Evolutionary conservation across 352 stramenopile genomes (phyloP).

Genomic region (Phytopythium helicoides): DNA sequence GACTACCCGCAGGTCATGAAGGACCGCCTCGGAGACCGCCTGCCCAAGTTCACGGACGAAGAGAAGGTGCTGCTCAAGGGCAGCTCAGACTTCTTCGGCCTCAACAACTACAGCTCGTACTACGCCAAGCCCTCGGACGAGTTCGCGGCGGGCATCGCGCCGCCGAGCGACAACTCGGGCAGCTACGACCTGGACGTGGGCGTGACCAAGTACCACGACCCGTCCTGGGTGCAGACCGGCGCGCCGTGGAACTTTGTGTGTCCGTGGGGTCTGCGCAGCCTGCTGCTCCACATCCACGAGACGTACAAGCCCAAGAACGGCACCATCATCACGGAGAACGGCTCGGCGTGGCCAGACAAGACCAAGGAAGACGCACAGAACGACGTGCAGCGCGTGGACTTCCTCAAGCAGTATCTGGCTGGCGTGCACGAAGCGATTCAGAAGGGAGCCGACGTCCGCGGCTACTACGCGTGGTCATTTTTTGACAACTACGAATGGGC

Average conservation of each 20-base stretch:
- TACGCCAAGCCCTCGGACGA: slow-evolving; percentile 37
- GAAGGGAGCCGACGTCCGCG: slow-evolving; percentile 47
- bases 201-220: slow-evolving; percentile 23
- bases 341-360: slow-evolving; percentile 53
- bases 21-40: slow-evolving; percentile 62
- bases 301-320: slow-evolving; percentile 66
- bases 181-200: slow-evolving; percentile 29
- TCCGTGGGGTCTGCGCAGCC: slow-evolving; percentile 72
- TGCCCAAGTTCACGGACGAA: slow-evolving; percentile 88
- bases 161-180: slow-evolving; percentile 25
- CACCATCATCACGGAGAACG: slow-evolving; percentile 93
- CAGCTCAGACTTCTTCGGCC: slow-evolving; percentile 92
- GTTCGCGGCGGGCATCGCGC: slow-evolving; percentile 21
- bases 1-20: slow-evolving; percentile 93
- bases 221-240: slow-evolving; percentile 57
- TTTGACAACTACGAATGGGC: slow-evolving; percentile 94
- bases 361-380: slow-evolving; percentile 61
- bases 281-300: slow-evolving; percentile 90
- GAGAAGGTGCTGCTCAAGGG: slow-evolving; percentile 77
- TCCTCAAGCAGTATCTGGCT: slow-evolving; percentile 76
- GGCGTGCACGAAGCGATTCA: slow-evolving; percentile 44
- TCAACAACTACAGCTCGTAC: slow-evolving; percentile 93
- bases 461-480: slow-evolving; percentile 90
- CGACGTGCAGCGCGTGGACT: slow-evolving; percentile 70
- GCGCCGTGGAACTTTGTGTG: slow-evolving; percentile 79